Evolutionary conservation across 345 rosid species (phyloP).

Genomic region (Chamaenerion angustifolium): DNA sequence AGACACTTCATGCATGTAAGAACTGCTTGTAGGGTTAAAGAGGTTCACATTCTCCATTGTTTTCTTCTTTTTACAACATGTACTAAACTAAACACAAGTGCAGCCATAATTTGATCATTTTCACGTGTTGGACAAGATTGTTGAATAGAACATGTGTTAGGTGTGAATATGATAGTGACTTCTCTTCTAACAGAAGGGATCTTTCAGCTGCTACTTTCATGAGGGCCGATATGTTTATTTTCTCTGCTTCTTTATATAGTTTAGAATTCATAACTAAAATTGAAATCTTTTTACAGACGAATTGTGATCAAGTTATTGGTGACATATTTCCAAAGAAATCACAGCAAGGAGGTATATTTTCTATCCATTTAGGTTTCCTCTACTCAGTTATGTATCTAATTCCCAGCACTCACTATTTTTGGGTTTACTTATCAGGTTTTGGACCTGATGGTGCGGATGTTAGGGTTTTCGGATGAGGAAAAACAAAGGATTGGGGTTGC

Average conservation of each 20-base stretch:
- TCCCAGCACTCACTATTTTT: not conserved
- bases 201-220: too few relatives aligned
- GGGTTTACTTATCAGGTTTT: constrained; percentile 41
- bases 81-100: not conserved
- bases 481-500: constrained; percentile 83
- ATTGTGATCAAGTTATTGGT: constrained; percentile 85
- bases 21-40: too few relatives aligned
- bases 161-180: too few relatives aligned
- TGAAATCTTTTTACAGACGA: constrained; percentile 39
- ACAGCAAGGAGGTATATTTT: constrained; percentile 78
- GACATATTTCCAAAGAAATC: constrained; percentile 86
- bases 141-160: too few relatives aligned
- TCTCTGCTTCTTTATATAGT: too few relatives aligned
- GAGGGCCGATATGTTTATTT: not conserved
- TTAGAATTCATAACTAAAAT: not conserved
- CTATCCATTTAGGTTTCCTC: not conserved
- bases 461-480: constrained; percentile 92
- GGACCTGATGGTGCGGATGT: constrained; percentile 95
- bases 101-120: too few relatives aligned
- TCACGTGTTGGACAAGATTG: too few relatives aligned
- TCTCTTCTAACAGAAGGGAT: too few relatives aligned
- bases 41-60: too few relatives aligned
- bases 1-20: too few relatives aligned
- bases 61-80: not conserved
- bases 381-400: too few relatives aligned